Evolutionary conservation across 23 red algal species (phyloP).

Genomic region (Gracilaria vermiculophylla): DNA sequence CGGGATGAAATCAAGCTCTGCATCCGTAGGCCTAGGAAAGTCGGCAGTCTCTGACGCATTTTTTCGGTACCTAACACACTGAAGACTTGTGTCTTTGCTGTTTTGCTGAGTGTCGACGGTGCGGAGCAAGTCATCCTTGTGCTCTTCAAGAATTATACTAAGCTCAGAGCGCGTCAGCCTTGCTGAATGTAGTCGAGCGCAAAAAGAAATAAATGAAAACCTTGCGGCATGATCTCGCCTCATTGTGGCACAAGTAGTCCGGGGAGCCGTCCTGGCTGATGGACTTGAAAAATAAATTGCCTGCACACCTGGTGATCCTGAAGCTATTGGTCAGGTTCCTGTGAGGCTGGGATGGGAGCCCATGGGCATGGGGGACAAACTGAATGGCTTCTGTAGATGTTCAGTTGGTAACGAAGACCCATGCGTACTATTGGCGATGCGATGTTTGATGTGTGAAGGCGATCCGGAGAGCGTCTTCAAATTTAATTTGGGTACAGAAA

Average conservation of each 20-base stretch:
- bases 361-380: not conserved
- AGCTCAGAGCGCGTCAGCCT: slow-evolving; percentile 6
- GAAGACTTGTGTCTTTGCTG: not conserved
- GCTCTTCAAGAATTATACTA: not conserved
- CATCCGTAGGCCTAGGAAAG: slow-evolving; percentile 38
- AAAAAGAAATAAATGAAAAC: slow-evolving; percentile 6
- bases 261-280: not conserved
- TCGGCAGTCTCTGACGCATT: not conserved
- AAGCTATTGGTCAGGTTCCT: not conserved
- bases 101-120: not conserved
- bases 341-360: not conserved
- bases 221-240: slow-evolving; percentile 17
- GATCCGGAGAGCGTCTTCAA: not conserved
- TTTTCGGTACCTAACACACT: slow-evolving; percentile 20
- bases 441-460: too few relatives aligned
- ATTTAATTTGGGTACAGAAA: not conserved
- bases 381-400: not conserved
- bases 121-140: slow-evolving; percentile 30
- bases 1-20: slow-evolving; percentile 35
- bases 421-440: too few relatives aligned
- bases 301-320: not conserved
- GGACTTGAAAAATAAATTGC: not conserved
- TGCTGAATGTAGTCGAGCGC: slow-evolving; percentile 25
- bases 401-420: too few relatives aligned
- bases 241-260: not conserved